phyloP scores from a whole-genome alignment of 345 rosid genomes.

The Heritiera fomes region DNA sequence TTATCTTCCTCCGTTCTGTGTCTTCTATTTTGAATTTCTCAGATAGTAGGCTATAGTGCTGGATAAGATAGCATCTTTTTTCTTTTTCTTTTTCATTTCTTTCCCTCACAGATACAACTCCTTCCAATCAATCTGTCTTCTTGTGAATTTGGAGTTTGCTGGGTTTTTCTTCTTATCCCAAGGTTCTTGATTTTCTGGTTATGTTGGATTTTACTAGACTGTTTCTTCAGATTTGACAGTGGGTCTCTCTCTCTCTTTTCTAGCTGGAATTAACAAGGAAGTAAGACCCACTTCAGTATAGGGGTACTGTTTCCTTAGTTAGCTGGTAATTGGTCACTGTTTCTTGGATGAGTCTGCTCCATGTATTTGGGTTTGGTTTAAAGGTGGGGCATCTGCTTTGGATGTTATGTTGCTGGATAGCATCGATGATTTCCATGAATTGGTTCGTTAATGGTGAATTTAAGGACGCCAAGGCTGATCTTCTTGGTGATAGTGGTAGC shows the following conservation, averaged over 20 bases:
- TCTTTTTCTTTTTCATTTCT: not conserved
- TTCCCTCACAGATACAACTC: constrained; percentile 3
- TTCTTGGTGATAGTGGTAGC: constrained; percentile 56
- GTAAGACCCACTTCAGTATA: constrained; percentile 30
- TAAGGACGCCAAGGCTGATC: constrained; percentile 47
- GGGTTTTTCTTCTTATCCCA: constrained; percentile 20
- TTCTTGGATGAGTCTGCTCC: constrained; percentile 76
- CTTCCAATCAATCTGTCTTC: constrained; percentile 26
- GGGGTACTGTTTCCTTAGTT: constrained; percentile 33
- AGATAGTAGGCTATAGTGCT: constrained; percentile 24
- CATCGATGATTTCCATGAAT: constrained; percentile 57
- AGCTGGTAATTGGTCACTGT: constrained; percentile 35
- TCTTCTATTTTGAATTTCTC: constrained; percentile 26
- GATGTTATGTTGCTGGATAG: constrained; percentile 82
- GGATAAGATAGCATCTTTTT: constrained; percentile 49
- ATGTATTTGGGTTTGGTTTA: constrained; percentile 74
- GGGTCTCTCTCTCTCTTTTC: constrained; percentile 35
- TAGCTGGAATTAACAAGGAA: constrained; percentile 33
- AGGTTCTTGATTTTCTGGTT: constrained; percentile 34
- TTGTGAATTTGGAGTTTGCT: constrained; percentile 25
- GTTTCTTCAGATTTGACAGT: constrained; percentile 43
- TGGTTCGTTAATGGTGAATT: constrained; percentile 61
- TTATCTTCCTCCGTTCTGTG: constrained; percentile 32
- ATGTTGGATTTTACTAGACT: constrained; percentile 44
- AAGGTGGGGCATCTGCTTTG: constrained; percentile 82